Evolutionary conservation across 116 monocot species (phyloP).

Genomic region (Iris pallida): DNA sequence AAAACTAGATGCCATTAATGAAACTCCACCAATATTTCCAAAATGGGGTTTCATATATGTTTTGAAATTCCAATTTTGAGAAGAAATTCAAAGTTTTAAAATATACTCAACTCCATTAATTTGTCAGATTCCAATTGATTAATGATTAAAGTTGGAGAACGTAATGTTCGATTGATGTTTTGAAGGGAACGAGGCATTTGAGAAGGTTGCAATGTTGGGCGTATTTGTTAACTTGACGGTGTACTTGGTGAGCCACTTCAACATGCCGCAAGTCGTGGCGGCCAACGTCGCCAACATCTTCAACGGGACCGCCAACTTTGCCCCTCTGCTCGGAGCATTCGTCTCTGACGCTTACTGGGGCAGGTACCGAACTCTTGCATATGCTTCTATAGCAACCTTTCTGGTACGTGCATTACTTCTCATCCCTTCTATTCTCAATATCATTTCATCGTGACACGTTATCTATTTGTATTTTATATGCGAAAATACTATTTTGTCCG

Average conservation of each 20-base stretch:
- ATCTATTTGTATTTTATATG: no score
- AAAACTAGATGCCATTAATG: no score
- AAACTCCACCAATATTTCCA: no score
- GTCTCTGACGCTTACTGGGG: slow-evolving; percentile 25
- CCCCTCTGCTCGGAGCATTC: slow-evolving; percentile 25
- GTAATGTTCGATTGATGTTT: neutral
- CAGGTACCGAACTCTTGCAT: slow-evolving; percentile 15
- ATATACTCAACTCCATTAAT: no score
- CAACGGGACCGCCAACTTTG: slow-evolving; percentile 13
- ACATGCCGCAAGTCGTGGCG: slow-evolving; percentile 12
- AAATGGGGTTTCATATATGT: no score
- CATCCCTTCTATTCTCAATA: no score
- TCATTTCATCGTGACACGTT: no score
- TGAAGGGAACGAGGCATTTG: slow-evolving; percentile 12
- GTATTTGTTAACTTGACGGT: slow-evolving; percentile 6
- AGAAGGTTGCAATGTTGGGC: slow-evolving; percentile 16
- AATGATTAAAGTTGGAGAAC: no score
- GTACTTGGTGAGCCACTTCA: slow-evolving; percentile 9
- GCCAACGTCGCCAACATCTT: slow-evolving; percentile 13
- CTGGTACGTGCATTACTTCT: slow-evolving; percentile 11
- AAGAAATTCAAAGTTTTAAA: no score
- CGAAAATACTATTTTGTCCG: no score
- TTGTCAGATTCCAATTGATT: no score
- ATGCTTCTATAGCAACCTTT: neutral
- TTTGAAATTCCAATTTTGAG: no score